phyloP scores from a whole-genome alignment of 2,329 filamentous ascomycete species.

The Furcasterigmium sp. region DNA sequence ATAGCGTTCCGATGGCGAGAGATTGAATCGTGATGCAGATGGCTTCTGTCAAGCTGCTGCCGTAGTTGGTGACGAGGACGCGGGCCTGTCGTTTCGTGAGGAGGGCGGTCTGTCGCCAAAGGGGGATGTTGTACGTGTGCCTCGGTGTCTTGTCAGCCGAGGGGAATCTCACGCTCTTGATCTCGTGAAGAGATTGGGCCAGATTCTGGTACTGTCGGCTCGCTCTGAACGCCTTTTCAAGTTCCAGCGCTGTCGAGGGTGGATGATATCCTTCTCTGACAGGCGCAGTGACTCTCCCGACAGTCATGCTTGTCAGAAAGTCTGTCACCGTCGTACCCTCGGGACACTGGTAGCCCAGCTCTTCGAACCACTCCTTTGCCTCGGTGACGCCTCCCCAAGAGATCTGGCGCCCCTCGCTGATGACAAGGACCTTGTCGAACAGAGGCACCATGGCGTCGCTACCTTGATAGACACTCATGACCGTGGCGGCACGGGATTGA shows the following conservation, averaged over 20 bases:
- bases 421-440: conserved; percentile 78
- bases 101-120: too few relatives aligned
- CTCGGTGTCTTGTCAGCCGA: too few relatives aligned
- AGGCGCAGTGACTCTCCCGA: conserved; percentile 59
- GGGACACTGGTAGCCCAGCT: conserved; percentile 60
- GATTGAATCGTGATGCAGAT: too few relatives aligned
- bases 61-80: too few relatives aligned
- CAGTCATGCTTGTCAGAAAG: conserved; percentile 60
- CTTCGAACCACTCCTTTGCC: conserved; percentile 70
- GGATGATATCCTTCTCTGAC: conserved; percentile 56
- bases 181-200: too few relatives aligned
- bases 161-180: too few relatives aligned
- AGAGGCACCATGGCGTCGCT: conserved; percentile 37
- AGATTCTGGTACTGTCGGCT: conserved; percentile 46
- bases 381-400: conserved; percentile 67
- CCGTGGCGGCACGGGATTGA: conserved; percentile 55
- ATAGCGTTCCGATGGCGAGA: too few relatives aligned
- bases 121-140: too few relatives aligned
- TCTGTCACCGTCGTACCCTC: conserved; percentile 52
- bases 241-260: conserved; percentile 58
- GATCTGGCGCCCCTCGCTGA: conserved; percentile 68
- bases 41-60: too few relatives aligned
- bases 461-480: conserved; percentile 37
- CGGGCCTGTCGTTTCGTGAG: too few relatives aligned
- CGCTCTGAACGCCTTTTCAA: conserved; percentile 52